Base-by-base conservation (phyloP, 371 early-diverging fungal genomes). In the Mucor plumbeus region DNA sequence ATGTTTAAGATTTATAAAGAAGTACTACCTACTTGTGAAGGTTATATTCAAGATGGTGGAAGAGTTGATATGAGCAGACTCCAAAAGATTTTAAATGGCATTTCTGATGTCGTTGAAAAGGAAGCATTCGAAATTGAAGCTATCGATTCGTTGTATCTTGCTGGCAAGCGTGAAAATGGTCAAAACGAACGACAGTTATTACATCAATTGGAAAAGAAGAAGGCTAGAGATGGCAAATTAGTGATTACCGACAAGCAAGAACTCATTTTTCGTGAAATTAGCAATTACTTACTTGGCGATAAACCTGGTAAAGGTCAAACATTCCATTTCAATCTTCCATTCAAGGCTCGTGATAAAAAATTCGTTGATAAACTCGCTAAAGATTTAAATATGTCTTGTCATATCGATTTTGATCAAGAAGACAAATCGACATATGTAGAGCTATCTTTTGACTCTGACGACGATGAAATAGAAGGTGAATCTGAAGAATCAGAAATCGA, bases 21-120 rank as follows among this genome's bases (percentile, higher is more conserved):
- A 56, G 76, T 89, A 9, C 76, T 96, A 34, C 91, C 91, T 0
- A 70, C 69, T 7, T 72, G 85, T 5, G 92, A 88, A 7, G 96
- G 95, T 1, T 97, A 98, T 64, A 82, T 98, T 47, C 92, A 95
- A 73, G 89, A 95, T 59, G 87, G 87, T 36, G 98, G 98, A 17
- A 63, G 76, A 10, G 80, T 97, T 21, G 74, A 94, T 64, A 75
- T 94, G 48, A 72, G 67, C 3, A 77, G 89, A 43, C 78, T 90
- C 57, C 90, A 93, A 72, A 69, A 77, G 48, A 76, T 95, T 50
- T 74, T 94, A 62, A 69, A 81, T 9, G 83, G 81, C 11, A 78
- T 95, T 21, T 84, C 86, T 15, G 67, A 74, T 17, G 81, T 76
- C 5, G 75, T 87, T 53, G 92, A 95, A 71, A 79, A 82, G 39